Base-by-base conservation (phyloP, 768 basidiomycete species). In the Hydnomerulius pinastri region DNA sequence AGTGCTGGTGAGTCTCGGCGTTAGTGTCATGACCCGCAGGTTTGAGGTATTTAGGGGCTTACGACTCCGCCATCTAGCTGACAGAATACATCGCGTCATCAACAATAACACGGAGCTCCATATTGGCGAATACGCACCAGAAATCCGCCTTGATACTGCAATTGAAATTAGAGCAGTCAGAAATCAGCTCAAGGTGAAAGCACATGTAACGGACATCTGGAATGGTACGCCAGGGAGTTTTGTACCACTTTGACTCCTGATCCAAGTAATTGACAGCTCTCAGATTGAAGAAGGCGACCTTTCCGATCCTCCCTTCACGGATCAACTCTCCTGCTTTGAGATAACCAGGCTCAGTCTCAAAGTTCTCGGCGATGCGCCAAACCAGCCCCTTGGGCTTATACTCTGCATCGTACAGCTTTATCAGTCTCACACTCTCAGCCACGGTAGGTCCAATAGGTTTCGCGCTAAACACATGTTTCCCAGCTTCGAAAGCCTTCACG, bases 401-500 rank as follows among this genome's bases (percentile, higher is more conserved):
- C 43, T 74, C 70, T 46, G 68, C 65, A 56, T 88, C 79, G 66
- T 90, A 94, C 33, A 71, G 75, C 29, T 77, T 71, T 64, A 94
- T 85, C 42, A 93, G 74, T 53, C 73, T 72, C 39, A 81, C 68
- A 0, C 87, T 92, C 2, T 71, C 69, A 24, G 76, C 75, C 38
- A 92, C 81, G 59, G 87, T 85, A 32, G 83, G 75, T 3, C 83
- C 90, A 12, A 93, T 77, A 6, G 93, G 93, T 63, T 95, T 95
- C 74, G 95, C 92, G 66, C 86, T 87, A 51, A 94, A 63, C 41
- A 95, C 90, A 63, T 94, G 89, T 70, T 95, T 96, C 21, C 92
- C 89, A 3, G 89, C 87, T 1, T 73, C 78, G 30, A 87, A 71
- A 0, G 81, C 79, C 60, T 78, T 80, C 50, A 80, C 67, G 48